Evolutionary conservation across 2,329 filamentous ascomycete genomes (phyloP).

Genomic region (Macrophomina phaseolina): DNA sequence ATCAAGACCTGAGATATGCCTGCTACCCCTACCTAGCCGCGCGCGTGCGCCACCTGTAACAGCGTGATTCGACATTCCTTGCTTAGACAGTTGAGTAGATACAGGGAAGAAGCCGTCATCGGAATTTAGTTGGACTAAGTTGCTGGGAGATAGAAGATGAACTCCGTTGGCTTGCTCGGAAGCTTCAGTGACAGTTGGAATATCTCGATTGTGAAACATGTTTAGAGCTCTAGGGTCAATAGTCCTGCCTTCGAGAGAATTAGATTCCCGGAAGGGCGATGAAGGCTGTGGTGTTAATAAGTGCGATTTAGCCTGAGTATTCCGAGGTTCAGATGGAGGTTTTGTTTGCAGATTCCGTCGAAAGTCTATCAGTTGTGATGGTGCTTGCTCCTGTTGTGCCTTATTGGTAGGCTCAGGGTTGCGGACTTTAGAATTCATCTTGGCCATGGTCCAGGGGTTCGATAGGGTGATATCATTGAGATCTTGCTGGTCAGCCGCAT

Average conservation of each 20-base stretch:
- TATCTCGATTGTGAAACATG: not conserved
- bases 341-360: conserved; percentile 13
- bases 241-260: not conserved
- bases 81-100: not conserved
- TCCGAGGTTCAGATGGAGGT: conserved; percentile 26
- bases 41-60: not conserved
- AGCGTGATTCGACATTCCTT: not conserved
- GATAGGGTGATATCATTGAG: conserved; percentile 36
- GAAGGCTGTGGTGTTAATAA: conserved; percentile 6
- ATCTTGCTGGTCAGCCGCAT: conserved; percentile 39
- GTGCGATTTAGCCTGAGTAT: not conserved
- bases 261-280: not conserved
- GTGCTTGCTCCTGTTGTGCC: conserved; percentile 15
- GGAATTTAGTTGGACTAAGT: not conserved
- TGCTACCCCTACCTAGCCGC: not conserved
- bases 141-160: not conserved
- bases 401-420: not conserved
- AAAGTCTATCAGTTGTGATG: not conserved
- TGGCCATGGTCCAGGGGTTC: conserved; percentile 58
- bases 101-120: not conserved
- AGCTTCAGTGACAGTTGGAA: not conserved
- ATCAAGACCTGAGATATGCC: not conserved
- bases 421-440: conserved; percentile 45
- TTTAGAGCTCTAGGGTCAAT: not conserved
- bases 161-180: not conserved